Evolutionary conservation across 176 grass and related monocot species (phyloP), one percentile per base, ranked within the genome.

Genomic region (Rhipidocladum racemiflorum): DNA sequence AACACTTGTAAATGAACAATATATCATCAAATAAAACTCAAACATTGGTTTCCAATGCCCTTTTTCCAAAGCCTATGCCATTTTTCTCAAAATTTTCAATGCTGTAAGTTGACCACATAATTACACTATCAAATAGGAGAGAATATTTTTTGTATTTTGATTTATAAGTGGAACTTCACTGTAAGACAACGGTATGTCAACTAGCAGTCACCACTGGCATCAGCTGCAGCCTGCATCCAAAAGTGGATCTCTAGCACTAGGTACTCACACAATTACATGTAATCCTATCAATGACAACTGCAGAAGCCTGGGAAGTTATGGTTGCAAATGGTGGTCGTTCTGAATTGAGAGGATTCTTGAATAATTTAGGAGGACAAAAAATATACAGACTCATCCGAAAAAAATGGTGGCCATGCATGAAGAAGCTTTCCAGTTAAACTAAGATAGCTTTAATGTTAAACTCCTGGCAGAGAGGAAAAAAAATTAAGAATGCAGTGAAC

Each of bases 381-480:
- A 29, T 30, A 57, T 14, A 35, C 9, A 21, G 3, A 69, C 40
- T 24, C 40, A 9, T 59, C 60, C n/a, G n/a, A n/a, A n/a, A n/a
- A n/a, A n/a, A n/a, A n/a, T n/a, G n/a, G n/a, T n/a, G 12, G 13
- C 15, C 43, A 32, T 46, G 57, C 74, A 78, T 48, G 65, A 71
- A 78, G 35, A 68, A 70, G 11, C 55, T 77, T 55, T 29, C 28
- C 28, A 72, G 21, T 55, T 77, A 43, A 77, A 83, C 1, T 24
- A 7, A 59, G 24, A 54, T 70, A 30, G 21, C 18, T 36, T 65
- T 70, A 78, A 45, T 20, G 51, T 18, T 59, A 56, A 66, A 61
- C 25, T 72, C 15, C 16, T 49, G 4, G n/a, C 24, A 18, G 16
- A 78, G 51, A 62, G 18, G 46, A 78, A 38, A 56, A 57, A 0